phyloP scores from a whole-genome alignment of 2,329 filamentous ascomycete genomes.

The Coniosporium tulheliwenetii region DNA sequence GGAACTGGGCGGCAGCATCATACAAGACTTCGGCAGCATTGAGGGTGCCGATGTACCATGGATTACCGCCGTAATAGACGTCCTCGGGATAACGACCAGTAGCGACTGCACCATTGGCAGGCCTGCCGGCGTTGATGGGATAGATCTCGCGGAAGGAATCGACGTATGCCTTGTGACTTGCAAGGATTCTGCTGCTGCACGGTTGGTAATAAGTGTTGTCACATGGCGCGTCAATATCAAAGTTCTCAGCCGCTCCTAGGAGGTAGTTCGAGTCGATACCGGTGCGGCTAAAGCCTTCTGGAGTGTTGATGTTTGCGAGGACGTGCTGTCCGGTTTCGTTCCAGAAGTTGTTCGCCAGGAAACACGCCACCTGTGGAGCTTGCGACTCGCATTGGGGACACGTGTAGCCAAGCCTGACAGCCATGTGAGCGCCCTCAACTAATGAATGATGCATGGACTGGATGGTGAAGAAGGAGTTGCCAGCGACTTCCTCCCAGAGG shows the following conservation, averaged over 20 bases:
- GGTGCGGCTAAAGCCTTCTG: not conserved
- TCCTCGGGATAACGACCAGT: constrained; percentile 22
- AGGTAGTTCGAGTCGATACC: not conserved
- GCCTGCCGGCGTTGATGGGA: constrained; percentile 49
- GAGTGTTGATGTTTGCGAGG: constrained; percentile 1
- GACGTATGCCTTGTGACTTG: constrained; percentile 61
- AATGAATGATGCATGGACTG: constrained; percentile 15
- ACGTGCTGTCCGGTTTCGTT: not conserved
- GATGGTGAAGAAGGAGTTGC: constrained; percentile 14
- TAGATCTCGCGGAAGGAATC: constrained; percentile 61
- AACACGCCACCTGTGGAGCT: not conserved
- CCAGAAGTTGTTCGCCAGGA: constrained; percentile 1
- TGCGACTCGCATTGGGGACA: not conserved
- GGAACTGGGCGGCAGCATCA: constrained; percentile 8
- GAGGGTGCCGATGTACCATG: constrained; percentile 18
- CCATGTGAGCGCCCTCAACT: constrained; percentile 12
- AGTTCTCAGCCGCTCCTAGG: not conserved
- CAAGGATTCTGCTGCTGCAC: constrained; percentile 25
- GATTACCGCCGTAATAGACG: constrained; percentile 19
- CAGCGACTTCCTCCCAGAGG: constrained; percentile 16
- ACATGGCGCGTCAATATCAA: constrained; percentile 1
- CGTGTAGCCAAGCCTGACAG: constrained; percentile 2
- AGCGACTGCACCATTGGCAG: constrained; percentile 38
- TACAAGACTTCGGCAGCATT: constrained; percentile 16
- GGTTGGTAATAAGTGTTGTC: constrained; percentile 5